These are phyloP conservation scores for Debaryomyces sp. DNA, from an alignment of 1,139 yeast genomes.

Conservation along the genomic window DNA sequence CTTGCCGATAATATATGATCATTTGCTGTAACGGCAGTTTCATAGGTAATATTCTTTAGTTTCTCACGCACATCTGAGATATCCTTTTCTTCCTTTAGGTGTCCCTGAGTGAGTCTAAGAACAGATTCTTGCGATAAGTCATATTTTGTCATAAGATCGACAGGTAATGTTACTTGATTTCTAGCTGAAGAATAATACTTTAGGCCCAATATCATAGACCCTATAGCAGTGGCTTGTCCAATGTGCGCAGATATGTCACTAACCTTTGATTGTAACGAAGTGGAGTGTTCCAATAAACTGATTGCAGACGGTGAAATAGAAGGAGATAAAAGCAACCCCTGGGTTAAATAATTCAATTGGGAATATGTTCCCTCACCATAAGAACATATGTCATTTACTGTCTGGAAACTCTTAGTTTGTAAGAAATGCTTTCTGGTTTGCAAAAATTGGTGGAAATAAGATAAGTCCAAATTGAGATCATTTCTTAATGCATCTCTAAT, in stretches of 20 bases:
- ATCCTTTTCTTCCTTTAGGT: constrained; percentile 27
- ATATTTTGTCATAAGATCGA: constrained; percentile 57
- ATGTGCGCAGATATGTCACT: constrained; percentile 76
- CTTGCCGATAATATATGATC: constrained; percentile 78
- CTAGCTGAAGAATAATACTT: constrained; percentile 57
- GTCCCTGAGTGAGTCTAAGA: constrained; percentile 53
- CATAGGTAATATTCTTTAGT: constrained; percentile 65
- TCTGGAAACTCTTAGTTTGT: constrained; percentile 45
- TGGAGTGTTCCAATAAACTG: constrained; percentile 49
- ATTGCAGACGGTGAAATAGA: constrained; percentile 60
- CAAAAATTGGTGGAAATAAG: constrained; percentile 61
- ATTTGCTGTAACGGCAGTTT: constrained; percentile 74
- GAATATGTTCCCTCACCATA: constrained; percentile 83
- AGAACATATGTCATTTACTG: constrained; percentile 63
- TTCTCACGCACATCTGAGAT: constrained; percentile 34
- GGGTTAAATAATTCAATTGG: constrained; percentile 69
- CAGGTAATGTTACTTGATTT: constrained; percentile 62
- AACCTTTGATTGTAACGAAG: constrained; percentile 43
- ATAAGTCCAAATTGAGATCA: constrained; percentile 54
- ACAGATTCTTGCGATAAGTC: constrained; percentile 68
- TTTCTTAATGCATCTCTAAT: constrained; percentile 51
- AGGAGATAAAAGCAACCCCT: constrained; percentile 62
- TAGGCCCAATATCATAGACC: constrained; percentile 65
- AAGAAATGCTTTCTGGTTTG: constrained; percentile 61
- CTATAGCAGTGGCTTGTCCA: constrained; percentile 80